These are phyloP conservation scores for Penicillium capsulatum DNA, from an alignment of 2,329 filamentous ascomycete genomes.

Conservation along the genomic window DNA sequence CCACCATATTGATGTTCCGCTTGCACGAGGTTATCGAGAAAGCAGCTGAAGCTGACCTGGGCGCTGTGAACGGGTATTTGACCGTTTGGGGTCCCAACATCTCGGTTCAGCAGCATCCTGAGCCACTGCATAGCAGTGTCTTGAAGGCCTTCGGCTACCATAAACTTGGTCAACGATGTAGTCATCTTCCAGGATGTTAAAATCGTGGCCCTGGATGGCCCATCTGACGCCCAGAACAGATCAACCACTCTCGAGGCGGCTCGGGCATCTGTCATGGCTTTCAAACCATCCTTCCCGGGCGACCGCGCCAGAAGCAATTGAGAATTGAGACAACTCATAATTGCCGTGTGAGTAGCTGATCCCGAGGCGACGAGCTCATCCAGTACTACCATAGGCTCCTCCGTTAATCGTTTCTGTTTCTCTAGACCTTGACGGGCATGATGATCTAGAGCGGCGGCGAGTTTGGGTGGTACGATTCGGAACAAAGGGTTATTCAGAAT, in stretches of 20 bases:
- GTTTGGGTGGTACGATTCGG: constrained; percentile 33
- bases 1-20: constrained; percentile 34
- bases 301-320: constrained; percentile 32
- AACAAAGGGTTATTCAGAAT: constrained; percentile 44
- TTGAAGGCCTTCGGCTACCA: constrained; percentile 38
- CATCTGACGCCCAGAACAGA: constrained; percentile 42
- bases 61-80: constrained; percentile 21
- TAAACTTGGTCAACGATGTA: constrained; percentile 34
- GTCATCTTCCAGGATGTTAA: constrained; percentile 28
- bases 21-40: constrained; percentile 31
- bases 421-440: constrained; percentile 11
- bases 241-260: constrained; percentile 34
- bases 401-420: constrained; percentile 20
- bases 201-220: constrained; percentile 26
- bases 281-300: constrained; percentile 15
- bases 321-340: constrained; percentile 31
- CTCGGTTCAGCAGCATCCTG: constrained; percentile 24
- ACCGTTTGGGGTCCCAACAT: constrained; percentile 26
- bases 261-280: constrained; percentile 33
- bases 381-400: constrained; percentile 35
- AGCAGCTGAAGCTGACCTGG: constrained; percentile 20
- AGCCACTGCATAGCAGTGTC: constrained; percentile 36
- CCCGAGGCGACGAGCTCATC: constrained; percentile 41
- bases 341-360: constrained; percentile 22
- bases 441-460: constrained; percentile 11